These are phyloP conservation scores for Corchorus olitorius DNA, from an alignment of 345 rosid species.

Conservation along the genomic window DNA sequence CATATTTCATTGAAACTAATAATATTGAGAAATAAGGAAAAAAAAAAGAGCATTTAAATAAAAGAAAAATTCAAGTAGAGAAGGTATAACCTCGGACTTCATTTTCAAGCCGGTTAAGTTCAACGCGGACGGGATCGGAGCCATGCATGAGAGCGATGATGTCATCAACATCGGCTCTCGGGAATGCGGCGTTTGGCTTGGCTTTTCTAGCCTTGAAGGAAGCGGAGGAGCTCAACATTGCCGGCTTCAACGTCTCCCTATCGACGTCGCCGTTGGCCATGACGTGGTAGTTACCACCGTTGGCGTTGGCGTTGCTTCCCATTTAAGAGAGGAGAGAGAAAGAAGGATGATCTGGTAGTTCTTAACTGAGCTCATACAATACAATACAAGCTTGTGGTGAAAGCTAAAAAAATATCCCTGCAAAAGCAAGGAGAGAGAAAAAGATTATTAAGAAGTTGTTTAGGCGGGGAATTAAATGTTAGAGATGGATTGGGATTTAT, in stretches of 20 bases:
- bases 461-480: constrained; percentile 38
- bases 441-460: constrained; percentile 27
- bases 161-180: constrained; percentile 10
- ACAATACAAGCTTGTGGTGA: constrained; percentile 13
- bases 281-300: constrained; percentile 12
- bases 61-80: not conserved
- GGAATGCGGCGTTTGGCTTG: constrained; percentile 25
- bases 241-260: constrained; percentile 21
- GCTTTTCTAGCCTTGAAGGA: constrained; percentile 48
- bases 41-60: no score
- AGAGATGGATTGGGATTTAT: not conserved
- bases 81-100: constrained; percentile 18
- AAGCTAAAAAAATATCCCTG: not conserved
- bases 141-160: constrained; percentile 18
- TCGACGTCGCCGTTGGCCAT: constrained; percentile 38
- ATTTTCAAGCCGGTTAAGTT: constrained; percentile 17
- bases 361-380: constrained; percentile 9
- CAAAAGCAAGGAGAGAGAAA: constrained; percentile 8
- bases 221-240: constrained; percentile 34
- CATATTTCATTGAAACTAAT: not conserved
- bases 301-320: constrained; percentile 29
- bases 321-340: constrained; percentile 28
- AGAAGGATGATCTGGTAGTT: constrained; percentile 33
- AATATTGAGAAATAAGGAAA: not conserved
- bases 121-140: constrained; percentile 24